phyloP scores from a whole-genome alignment of 768 basidiomycete genomes.

The Lactarius hengduanensis region DNA sequence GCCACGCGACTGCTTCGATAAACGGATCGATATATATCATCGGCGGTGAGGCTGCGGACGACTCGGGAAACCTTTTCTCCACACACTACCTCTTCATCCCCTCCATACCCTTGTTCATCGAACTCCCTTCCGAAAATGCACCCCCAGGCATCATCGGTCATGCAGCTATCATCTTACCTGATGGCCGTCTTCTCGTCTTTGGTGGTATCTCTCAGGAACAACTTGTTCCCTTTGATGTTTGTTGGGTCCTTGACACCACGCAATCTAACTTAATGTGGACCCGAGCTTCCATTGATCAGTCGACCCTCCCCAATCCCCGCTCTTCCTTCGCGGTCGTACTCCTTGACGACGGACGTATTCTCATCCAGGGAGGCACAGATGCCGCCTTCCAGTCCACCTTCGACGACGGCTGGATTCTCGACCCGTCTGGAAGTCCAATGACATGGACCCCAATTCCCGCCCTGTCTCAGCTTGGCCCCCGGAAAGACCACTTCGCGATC shows the following conservation, averaged over 20 bases:
- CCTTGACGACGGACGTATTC: slow-evolving; percentile 51
- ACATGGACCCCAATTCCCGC: slow-evolving; percentile 54
- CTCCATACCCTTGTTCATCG: slow-evolving; percentile 48
- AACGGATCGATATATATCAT: slow-evolving; percentile 63
- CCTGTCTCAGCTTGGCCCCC: slow-evolving; percentile 56
- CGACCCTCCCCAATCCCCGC: slow-evolving; percentile 53
- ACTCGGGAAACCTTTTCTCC: slow-evolving; percentile 59
- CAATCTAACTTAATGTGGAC: slow-evolving; percentile 51
- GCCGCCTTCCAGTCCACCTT: slow-evolving; percentile 48
- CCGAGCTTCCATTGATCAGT: slow-evolving; percentile 38
- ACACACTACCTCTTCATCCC: slow-evolving; percentile 67
- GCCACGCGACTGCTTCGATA: slow-evolving; percentile 59
- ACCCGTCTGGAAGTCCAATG: slow-evolving; percentile 54
- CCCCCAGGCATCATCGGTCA: slow-evolving; percentile 77
- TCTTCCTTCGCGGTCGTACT: slow-evolving; percentile 59
- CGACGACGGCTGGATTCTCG: slow-evolving; percentile 70
- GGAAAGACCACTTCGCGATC: slow-evolving; percentile 75
- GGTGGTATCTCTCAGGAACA: slow-evolving; percentile 60
- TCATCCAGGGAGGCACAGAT: slow-evolving; percentile 81
- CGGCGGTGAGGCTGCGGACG: slow-evolving; percentile 83
- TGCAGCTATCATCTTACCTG: slow-evolving; percentile 60
- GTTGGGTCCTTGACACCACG: slow-evolving; percentile 66
- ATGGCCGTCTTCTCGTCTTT: slow-evolving; percentile 68
- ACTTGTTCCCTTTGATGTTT: slow-evolving; percentile 54
- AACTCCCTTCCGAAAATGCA: slow-evolving; percentile 51